Percentiles rank a stretch among this genome's conserved stretches.
Evolutionary conservation across 768 basidiomycete genomes (phyloP).

Genomic region (Russula olivacea): DNA sequence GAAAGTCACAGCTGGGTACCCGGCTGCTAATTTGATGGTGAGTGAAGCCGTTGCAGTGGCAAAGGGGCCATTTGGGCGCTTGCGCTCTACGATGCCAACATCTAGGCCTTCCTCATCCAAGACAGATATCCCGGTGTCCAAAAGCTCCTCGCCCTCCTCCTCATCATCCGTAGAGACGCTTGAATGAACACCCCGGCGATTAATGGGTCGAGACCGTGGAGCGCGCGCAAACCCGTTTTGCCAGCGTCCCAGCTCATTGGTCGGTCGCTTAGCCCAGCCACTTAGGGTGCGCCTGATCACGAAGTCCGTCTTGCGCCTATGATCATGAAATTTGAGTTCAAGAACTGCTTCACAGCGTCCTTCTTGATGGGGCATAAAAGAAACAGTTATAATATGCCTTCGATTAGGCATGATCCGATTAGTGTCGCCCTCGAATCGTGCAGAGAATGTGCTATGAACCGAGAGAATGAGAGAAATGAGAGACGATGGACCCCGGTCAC

Average conservation of each 20-base stretch:
- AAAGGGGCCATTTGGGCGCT: slow-evolving; percentile 27
- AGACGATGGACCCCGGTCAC: not conserved
- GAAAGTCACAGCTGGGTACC: slow-evolving; percentile 16
- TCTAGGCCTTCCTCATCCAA: slow-evolving; percentile 36
- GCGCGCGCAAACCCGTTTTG: not conserved
- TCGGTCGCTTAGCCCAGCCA: not conserved
- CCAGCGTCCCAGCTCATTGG: not conserved
- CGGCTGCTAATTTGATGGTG: slow-evolving; percentile 21
- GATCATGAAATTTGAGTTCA: slow-evolving; percentile 13
- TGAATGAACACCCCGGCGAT: not conserved
- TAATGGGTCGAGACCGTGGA: not conserved
- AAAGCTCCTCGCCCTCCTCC: slow-evolving; percentile 6
- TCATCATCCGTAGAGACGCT: slow-evolving; percentile 8
- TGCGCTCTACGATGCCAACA: slow-evolving; percentile 46
- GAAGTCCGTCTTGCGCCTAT: slow-evolving; percentile 2
- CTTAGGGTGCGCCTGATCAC: slow-evolving; percentile 3
- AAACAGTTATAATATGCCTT: not conserved
- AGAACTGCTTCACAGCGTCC: slow-evolving; percentile 12
- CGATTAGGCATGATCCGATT: not conserved
- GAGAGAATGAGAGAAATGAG: slow-evolving; percentile 1
- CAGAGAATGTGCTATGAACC: slow-evolving; percentile 9
- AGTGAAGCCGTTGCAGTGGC: slow-evolving; percentile 5
- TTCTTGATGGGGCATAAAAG: slow-evolving; percentile 9
- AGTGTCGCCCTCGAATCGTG: not conserved
- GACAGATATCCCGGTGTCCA: slow-evolving; percentile 40